A percentile compares a stretch with the other conserved stretches of the same genome.
These are phyloP conservation scores for Lepidopterella palustris DNA, from an alignment of 495 filamentous ascomycete species.

Conservation along the genomic window DNA sequence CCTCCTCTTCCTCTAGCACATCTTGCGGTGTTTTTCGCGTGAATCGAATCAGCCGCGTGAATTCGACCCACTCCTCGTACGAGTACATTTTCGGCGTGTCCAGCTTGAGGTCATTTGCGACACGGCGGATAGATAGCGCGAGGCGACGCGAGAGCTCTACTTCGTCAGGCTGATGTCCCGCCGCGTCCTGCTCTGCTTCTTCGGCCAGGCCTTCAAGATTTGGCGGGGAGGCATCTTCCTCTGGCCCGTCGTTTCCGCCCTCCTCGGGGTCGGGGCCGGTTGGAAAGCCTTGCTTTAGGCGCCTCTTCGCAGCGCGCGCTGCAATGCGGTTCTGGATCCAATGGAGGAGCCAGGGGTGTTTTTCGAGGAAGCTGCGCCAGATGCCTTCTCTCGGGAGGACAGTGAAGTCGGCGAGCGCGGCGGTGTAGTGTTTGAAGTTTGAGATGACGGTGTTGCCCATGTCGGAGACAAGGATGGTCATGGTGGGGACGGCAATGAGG, in stretches of 20 bases:
- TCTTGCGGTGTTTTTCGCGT: conserved; percentile 25
- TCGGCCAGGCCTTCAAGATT: conserved; percentile 3
- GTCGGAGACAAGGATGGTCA: conserved; percentile 59
- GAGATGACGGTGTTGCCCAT: conserved; percentile 58
- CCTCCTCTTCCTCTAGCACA: conserved; percentile 41
- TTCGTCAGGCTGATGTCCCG: conserved; percentile 13
- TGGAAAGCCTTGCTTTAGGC: conserved; percentile 45
- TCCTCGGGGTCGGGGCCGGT: conserved; percentile 6
- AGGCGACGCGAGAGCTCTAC: conserved; percentile 46
- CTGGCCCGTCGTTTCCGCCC: neutral
- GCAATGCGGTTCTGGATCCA: conserved; percentile 37
- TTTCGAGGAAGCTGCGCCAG: conserved; percentile 41
- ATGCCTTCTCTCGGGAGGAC: conserved; percentile 50
- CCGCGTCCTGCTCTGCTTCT: conserved; percentile 4
- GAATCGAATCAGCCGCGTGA: conserved; percentile 54
- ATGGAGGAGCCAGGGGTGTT: conserved; percentile 39
- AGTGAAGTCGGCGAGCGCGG: conserved; percentile 50
- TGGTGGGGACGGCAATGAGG: conserved; percentile 58
- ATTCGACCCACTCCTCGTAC: conserved; percentile 62
- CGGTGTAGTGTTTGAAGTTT: conserved; percentile 50
- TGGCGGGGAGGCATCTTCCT: neutral
- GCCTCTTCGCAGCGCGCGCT: conserved; percentile 36
- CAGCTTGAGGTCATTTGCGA: conserved; percentile 43
- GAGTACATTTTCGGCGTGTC: conserved; percentile 44
- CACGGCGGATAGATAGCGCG: conserved; percentile 47